These are phyloP conservation scores for Shiraia bambusicola DNA, from an alignment of 2,329 filamentous ascomycete species.

Conservation along the genomic window DNA sequence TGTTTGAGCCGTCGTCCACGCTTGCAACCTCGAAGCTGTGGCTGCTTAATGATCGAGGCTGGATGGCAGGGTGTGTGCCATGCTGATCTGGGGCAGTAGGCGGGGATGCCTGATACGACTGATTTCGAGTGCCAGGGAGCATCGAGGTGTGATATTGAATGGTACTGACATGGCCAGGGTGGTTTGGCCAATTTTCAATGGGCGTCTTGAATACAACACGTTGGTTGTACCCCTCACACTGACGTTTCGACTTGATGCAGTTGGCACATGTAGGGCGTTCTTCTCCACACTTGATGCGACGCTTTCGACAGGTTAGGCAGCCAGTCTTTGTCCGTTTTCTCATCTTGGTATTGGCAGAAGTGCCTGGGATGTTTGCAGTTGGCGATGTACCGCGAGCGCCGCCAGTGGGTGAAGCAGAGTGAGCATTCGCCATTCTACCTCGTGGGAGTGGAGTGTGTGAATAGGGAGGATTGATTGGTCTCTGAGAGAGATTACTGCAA, in stretches of 20 bases:
- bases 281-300: constrained; percentile 96
- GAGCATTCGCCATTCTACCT: constrained; percentile 28
- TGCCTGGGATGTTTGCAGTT: constrained; percentile 19
- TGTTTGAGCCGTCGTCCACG: constrained; percentile 16
- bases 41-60: constrained; percentile 29
- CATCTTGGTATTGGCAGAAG: constrained; percentile 35
- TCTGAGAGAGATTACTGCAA: constrained; percentile 24
- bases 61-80: constrained; percentile 25
- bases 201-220: constrained; percentile 79
- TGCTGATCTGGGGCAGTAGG: constrained; percentile 22
- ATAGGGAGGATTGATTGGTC: constrained; percentile 25
- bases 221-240: constrained; percentile 82
- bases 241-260: constrained; percentile 81
- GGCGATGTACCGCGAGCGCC: constrained; percentile 34
- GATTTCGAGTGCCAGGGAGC: constrained; percentile 38
- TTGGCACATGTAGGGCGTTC: constrained; percentile 79
- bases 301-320: constrained; percentile 88
- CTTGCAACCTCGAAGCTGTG: constrained; percentile 33
- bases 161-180: constrained; percentile 40
- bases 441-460: background rate
- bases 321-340: constrained; percentile 79
- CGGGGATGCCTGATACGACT: constrained; percentile 17
- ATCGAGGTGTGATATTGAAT: constrained; percentile 43
- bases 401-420: constrained; percentile 19
- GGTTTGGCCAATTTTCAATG: constrained; percentile 54